Base-by-base conservation (phyloP, 1,139 yeast species). In the Suhomyces taliae region DNA sequence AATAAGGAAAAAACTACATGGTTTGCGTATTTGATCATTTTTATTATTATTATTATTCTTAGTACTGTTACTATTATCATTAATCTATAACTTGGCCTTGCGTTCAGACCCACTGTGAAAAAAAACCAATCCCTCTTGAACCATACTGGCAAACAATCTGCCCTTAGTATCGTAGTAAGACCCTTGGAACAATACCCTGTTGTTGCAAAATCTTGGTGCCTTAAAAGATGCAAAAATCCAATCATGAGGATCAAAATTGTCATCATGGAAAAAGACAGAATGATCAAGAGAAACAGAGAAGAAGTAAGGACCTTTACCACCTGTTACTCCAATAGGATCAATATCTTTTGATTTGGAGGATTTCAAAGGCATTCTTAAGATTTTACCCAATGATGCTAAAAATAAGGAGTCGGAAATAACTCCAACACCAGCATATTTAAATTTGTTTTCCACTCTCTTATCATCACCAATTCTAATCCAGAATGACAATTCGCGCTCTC, bases 201-300 rank as follows among this genome's bases (percentile, higher is more conserved):
- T 71, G 52, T 74, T 74, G 47, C 68, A 55, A 44, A 71, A 63
- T 38, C 75, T 61, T 11, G 73, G 72, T 8, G 73, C 65, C 41
- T 55, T 59, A 54, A 66, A 69, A 36, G 63, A 64, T 50, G 70
- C 66, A 44, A 65, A 69, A 40, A 66, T 57, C 77, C 78, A 74
- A 29, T 67, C 57, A 7, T 67, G 67, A 2, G 76, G 78, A 50
- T 74, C 74, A 45, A 73, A 73, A 39, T 65, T 66, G 41, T 66
- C 75, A 48, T 74, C 78, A 51, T 74, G 79, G 55, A 70, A 70
- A 50, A 64, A 72, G 8, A 74, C 61, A 7, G 72, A 56, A 50
- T 74, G 79, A 57, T 74, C 79, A 45, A 74, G 62, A 8, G 76
- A 70, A 4, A 74, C 72, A 6, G 72, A 66, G 51, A 74, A 72